A percentile compares a stretch with the other conserved stretches of the same genome.
phyloP scores from a whole-genome alignment of 2,329 filamentous ascomycete genomes.

The Thermothelomyces thermophilus region DNA sequence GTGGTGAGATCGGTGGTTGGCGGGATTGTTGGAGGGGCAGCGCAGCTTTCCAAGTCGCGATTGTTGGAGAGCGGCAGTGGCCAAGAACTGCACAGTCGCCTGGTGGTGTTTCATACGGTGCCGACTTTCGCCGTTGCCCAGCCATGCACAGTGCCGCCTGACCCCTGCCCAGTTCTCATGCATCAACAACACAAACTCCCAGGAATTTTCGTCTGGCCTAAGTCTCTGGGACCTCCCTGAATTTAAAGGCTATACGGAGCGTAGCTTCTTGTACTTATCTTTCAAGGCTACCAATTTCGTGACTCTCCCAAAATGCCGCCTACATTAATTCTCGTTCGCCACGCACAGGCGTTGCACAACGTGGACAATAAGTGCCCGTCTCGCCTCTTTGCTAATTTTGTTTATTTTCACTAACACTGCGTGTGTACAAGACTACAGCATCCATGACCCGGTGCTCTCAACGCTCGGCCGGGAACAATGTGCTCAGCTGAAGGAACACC shows the following conservation, averaged over 20 bases:
- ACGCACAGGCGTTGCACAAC: constrained; percentile 68
- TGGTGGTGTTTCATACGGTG: not conserved
- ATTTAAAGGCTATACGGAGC: no score
- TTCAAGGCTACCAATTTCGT: no score
- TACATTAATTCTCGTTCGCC: constrained; percentile 73
- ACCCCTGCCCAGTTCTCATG: not conserved
- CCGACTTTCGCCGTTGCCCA: not conserved
- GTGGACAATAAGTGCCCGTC: constrained; percentile 38
- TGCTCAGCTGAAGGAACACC: constrained; percentile 35
- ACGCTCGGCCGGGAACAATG: constrained; percentile 46
- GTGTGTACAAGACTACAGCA: constrained; percentile 37
- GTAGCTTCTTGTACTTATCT: no score
- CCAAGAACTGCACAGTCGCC: not conserved
- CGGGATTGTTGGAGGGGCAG: not conserved
- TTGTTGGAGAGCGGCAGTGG: not conserved
- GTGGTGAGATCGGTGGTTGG: not conserved
- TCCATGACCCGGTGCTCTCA: constrained; percentile 47
- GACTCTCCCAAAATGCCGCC: constrained; percentile 46
- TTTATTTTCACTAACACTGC: constrained; percentile 20
- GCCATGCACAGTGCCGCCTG: not conserved
- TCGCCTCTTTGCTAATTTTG: not conserved
- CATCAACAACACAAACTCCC: not conserved
- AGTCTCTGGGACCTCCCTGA: no score
- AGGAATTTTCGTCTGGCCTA: no score
- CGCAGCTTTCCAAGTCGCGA: not conserved